phyloP scores from a whole-genome alignment of 2,329 filamentous ascomycete species.

The Ophiostoma piceae region DNA sequence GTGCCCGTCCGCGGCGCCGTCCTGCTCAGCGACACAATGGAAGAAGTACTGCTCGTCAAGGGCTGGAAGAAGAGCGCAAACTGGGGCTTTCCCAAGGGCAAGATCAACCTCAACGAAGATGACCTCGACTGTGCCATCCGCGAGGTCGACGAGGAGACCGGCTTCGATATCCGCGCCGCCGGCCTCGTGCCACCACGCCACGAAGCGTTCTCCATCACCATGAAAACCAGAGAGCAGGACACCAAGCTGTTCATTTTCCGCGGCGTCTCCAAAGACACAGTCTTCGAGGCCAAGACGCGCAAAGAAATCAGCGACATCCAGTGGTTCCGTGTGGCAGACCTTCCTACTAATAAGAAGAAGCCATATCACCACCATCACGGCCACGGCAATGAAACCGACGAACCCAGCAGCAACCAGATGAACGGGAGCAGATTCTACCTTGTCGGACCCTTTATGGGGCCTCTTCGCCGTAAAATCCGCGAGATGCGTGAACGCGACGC shows the following conservation, averaged over 20 bases:
- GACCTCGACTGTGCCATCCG: constrained; percentile 90
- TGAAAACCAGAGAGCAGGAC: constrained; percentile 51
- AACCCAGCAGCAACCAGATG: constrained; percentile 55
- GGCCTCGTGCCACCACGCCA: constrained; percentile 68
- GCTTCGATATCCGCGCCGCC: constrained; percentile 71
- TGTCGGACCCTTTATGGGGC: constrained; percentile 87
- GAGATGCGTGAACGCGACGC: constrained; percentile 3
- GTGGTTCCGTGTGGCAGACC: constrained; percentile 86
- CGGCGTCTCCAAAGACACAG: constrained; percentile 76
- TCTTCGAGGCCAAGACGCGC: constrained; percentile 83
- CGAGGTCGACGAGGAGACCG: constrained; percentile 95
- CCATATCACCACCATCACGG: constrained; percentile 45
- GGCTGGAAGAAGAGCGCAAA: constrained; percentile 96
- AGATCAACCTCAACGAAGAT: constrained; percentile 96
- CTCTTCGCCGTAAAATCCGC: constrained; percentile 81
- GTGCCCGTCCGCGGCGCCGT: constrained; percentile 94
- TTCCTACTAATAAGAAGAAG: constrained; percentile 76
- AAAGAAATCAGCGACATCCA: constrained; percentile 97
- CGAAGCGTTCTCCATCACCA: constrained; percentile 42
- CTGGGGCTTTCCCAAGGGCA: constrained; percentile 95
- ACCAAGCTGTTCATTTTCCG: constrained; percentile 87
- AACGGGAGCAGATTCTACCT: constrained; percentile 47
- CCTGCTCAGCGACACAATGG: constrained; percentile 89
- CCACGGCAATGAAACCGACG: constrained; percentile 50
- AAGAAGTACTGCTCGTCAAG: constrained; percentile 86